These are phyloP conservation scores for Fusarium setosum DNA, from an alignment of 2,329 filamentous ascomycete genomes.

Conservation along the genomic window DNA sequence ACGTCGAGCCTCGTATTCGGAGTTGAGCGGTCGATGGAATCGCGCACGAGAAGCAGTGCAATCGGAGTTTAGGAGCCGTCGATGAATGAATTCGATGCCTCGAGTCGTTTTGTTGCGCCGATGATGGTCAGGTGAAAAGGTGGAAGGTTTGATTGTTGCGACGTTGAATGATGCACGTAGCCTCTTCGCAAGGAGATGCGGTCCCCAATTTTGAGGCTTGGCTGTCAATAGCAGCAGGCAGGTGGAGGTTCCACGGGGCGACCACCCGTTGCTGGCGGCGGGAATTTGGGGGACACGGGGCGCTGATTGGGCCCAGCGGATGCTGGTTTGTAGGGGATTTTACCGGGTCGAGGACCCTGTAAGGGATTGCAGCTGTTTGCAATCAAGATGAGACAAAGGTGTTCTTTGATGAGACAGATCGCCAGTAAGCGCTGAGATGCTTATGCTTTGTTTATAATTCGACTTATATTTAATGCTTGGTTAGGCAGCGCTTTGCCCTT, in stretches of 20 bases:
- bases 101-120: conserved; percentile 33
- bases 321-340: conserved; percentile 11
- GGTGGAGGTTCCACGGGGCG: conserved; percentile 27
- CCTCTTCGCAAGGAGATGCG: conserved; percentile 42
- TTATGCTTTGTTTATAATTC: neutral
- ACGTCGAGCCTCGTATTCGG: conserved; percentile 40
- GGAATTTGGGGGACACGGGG: conserved; percentile 4
- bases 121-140: conserved; percentile 21
- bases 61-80: conserved; percentile 6
- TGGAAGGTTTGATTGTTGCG: conserved; percentile 23
- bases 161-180: conserved; percentile 48
- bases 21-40: conserved; percentile 17
- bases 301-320: conserved; percentile 12
- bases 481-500: conserved; percentile 26
- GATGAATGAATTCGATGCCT: conserved; percentile 27
- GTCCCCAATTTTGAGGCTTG: conserved; percentile 44
- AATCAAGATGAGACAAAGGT: conserved; percentile 1
- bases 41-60: conserved; percentile 15
- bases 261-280: conserved; percentile 19
- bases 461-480: neutral
- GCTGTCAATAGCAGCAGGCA: conserved; percentile 30
- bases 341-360: conserved; percentile 31
- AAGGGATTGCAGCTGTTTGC: conserved; percentile 20
- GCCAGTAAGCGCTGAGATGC: too few relatives aligned
- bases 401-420: neutral